Base-by-base conservation (phyloP, 352 stramenopile genomes). In the Pythium grandisporangium region DNA sequence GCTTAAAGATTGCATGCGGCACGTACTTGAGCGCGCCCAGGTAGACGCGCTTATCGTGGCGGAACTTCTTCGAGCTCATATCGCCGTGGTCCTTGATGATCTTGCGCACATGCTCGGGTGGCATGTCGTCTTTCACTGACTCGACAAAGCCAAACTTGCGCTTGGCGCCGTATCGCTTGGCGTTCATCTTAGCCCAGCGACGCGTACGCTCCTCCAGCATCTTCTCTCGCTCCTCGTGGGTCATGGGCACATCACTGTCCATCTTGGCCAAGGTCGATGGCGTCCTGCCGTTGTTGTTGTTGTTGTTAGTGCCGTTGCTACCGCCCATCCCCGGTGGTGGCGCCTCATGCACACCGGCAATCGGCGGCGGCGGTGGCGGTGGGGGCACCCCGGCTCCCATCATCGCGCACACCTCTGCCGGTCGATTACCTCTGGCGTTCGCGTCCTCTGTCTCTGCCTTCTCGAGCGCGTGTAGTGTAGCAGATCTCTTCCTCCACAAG, bases 21-120 rank as follows among this genome's bases (percentile, higher is more conserved):
- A 99, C 93, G 63, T 99, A 99, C 66, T 99, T 99, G 34, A 99
- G 73, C 30, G 97, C 97, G n/a, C 97, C 96, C 0, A 99, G 61
- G 61, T 99, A 99, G 22, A 99, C 84, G 38, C 97, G 81, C 66
- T 99, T 99, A 67, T 99, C 96, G 49, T 97, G 85, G 16, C 94
- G 84, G 60, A 98, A 99, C 51, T 99, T 98, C 70, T 98, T 98
- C 38, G 89, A 97, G 45, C 92, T 98, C 96, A 99, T 99, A 63
- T 99, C 96, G 19, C 97, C 97, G 64, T 99, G 96, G 76, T 99
- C 97, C 40, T 97, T 96, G 34, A 99, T 76, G 53, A 99, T 99
- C 70, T 99, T 99, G 37, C 97, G 93, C 37, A 99, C 79, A 59
- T 99, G 96, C 75, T 99, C 96, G 1, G 95, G 64, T 5, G 86